phyloP scores from a whole-genome alignment of 176 grass and related monocot species.

The Echinochloa phyllopogon region DNA sequence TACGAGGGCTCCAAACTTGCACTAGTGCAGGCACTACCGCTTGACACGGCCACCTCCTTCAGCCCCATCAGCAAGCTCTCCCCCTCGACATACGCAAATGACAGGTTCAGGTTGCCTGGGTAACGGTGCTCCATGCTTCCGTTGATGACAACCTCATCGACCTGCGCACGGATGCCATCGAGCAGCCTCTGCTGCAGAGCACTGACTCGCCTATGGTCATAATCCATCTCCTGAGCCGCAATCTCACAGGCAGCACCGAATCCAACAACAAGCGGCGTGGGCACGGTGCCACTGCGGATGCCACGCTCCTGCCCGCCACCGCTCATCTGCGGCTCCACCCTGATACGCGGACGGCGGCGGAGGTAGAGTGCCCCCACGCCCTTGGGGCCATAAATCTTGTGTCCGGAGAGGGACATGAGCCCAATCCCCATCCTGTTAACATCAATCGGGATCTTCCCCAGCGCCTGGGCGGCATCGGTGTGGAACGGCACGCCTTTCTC shows the following conservation, averaged over 20 bases:
- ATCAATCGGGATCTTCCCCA: constrained; percentile 82
- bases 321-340: constrained; percentile 92
- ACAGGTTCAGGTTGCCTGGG: constrained; percentile 85
- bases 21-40: constrained; percentile 93
- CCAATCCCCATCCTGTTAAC: constrained; percentile 83
- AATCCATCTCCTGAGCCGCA: constrained; percentile 83
- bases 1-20: constrained; percentile 93
- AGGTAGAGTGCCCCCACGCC: constrained; percentile 88
- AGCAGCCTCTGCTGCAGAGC: constrained; percentile 67
- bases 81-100: constrained; percentile 90
- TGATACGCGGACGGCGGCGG: constrained; percentile 82
- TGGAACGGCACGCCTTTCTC: constrained; percentile 86
- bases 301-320: constrained; percentile 91
- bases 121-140: constrained; percentile 94
- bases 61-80: constrained; percentile 97
- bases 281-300: constrained; percentile 90
- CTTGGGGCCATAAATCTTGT: constrained; percentile 98
- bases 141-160: constrained; percentile 82
- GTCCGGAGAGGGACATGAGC: constrained; percentile 85
- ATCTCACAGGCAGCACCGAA: constrained; percentile 88
- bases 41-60: constrained; percentile 95
- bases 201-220: constrained; percentile 51
- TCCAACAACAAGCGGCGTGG: constrained; percentile 81
- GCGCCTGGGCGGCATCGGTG: constrained; percentile 82
- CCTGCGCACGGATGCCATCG: constrained; percentile 62